Conservation (phyloP, 2,329 filamentous ascomycete genomes). For the Xylariaceae sp. region DNA sequence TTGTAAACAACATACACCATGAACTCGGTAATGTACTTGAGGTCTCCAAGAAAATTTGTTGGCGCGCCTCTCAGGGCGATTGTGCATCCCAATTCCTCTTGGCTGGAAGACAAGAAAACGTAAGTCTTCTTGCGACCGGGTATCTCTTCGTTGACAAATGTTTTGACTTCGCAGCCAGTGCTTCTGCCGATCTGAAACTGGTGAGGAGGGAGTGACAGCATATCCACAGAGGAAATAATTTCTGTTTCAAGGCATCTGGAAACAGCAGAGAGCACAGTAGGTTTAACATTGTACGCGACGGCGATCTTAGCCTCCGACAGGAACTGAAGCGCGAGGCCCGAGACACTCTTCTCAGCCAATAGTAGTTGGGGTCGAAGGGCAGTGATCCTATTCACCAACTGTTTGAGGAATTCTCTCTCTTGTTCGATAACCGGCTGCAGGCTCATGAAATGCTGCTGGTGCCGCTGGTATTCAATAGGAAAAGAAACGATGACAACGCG, state of each 20-base stretch:
- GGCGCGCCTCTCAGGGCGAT: slow-evolving; percentile 83
- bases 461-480: slow-evolving; percentile 89
- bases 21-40: slow-evolving; percentile 94
- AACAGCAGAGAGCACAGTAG: slow-evolving; percentile 90
- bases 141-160: slow-evolving; percentile 73
- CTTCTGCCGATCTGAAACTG: slow-evolving; percentile 71
- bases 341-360: slow-evolving; percentile 88
- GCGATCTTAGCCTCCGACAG: slow-evolving; percentile 83
- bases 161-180: slow-evolving; percentile 88
- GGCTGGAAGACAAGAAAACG: slow-evolving; percentile 87
- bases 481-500: slow-evolving; percentile 91
- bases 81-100: slow-evolving; percentile 85
- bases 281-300: slow-evolving; percentile 94
- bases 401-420: slow-evolving; percentile 86
- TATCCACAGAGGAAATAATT: slow-evolving; percentile 91
- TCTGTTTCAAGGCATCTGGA: slow-evolving; percentile 85
- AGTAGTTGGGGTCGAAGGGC: slow-evolving; percentile 78
- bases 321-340: slow-evolving; percentile 81
- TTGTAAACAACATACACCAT: slow-evolving; percentile 99
- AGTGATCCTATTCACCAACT: slow-evolving; percentile 85
- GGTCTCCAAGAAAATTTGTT: slow-evolving; percentile 59
- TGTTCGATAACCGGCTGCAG: slow-evolving; percentile 93
- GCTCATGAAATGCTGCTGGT: slow-evolving; percentile 95
- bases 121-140: slow-evolving; percentile 83
- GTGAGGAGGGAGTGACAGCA: slow-evolving; percentile 63